Percentiles rank a stretch among this genome's conserved stretches.
These are phyloP conservation scores for Fusarium veterinarium DNA, from an alignment of 2,329 filamentous ascomycete genomes.

Conservation along the genomic window DNA sequence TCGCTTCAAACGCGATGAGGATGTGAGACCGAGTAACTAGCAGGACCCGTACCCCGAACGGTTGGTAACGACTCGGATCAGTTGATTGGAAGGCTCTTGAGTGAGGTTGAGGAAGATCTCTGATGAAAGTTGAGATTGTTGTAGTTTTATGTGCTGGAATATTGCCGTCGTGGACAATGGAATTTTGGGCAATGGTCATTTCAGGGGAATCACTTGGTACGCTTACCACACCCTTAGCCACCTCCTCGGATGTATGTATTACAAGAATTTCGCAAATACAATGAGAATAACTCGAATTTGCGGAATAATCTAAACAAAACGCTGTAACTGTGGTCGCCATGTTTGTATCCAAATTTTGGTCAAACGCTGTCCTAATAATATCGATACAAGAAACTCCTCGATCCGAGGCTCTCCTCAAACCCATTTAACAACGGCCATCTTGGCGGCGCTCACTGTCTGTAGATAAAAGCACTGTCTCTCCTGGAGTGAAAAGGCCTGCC, in stretches of 20 bases:
- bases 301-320: not conserved
- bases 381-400: not conserved
- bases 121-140: not conserved
- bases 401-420: not conserved
- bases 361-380: not conserved
- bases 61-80: too few species aligned
- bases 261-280: fast-evolving
- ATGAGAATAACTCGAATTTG: not conserved
- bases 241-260: too few species aligned
- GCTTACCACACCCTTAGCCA: fast-evolving
- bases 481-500: fast-evolving
- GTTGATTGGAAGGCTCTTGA: too few species aligned
- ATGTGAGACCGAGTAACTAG: not conserved
- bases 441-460: fast-evolving
- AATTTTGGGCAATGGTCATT: not conserved
- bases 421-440: not conserved
- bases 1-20: not conserved
- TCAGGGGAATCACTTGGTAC: not conserved
- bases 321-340: not conserved
- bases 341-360: not conserved
- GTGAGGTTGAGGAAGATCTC: fast-evolving
- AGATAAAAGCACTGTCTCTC: not conserved
- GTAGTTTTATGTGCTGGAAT: not conserved
- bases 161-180: not conserved
- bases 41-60: too few species aligned